phyloP scores from a whole-genome alignment of 208 protist species.

The Crithidia acanthocephali region DNA sequence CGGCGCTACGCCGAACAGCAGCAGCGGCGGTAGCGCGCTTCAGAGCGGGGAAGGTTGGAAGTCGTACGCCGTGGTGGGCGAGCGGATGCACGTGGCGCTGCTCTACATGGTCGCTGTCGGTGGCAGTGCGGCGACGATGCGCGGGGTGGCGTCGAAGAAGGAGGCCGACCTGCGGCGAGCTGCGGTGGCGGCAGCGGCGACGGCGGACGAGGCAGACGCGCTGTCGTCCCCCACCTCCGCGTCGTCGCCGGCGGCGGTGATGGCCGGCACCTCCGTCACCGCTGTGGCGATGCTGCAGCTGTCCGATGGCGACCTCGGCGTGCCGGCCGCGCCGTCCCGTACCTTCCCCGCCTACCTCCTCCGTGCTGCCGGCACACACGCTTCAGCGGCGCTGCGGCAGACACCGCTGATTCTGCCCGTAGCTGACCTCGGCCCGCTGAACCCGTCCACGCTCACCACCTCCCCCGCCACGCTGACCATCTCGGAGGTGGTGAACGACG shows the following conservation, averaged over 20 bases:
- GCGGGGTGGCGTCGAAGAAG: conserved; percentile 65
- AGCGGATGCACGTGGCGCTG: conserved; percentile 72
- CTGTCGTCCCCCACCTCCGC: not conserved
- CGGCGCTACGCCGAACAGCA: not conserved
- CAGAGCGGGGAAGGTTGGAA: conserved; percentile 44
- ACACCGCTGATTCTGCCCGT: conserved; percentile 29
- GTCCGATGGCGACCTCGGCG: conserved; percentile 41
- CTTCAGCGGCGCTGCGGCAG: conserved; percentile 26
- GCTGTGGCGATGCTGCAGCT: conserved; percentile 44
- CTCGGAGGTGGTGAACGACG: conserved; percentile 49
- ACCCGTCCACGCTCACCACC: conserved; percentile 25
- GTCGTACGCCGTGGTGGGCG: conserved; percentile 69
- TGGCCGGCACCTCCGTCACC: conserved; percentile 27
- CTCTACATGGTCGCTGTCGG: conserved; percentile 73
- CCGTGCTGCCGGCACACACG: conserved; percentile 26
- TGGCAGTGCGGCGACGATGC: conserved; percentile 66
- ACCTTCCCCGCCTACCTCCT: conserved; percentile 60
- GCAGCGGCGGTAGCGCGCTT: not conserved
- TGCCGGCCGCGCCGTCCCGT: conserved; percentile 13
- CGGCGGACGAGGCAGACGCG: not conserved
- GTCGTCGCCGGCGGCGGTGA: not conserved
- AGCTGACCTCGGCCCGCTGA: conserved; percentile 26
- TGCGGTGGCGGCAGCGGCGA: conserved; percentile 15
- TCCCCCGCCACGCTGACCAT: conserved; percentile 57
- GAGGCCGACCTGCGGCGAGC: conserved; percentile 66